A percentile compares a stretch with the other conserved stretches of the same genome.
Evolutionary conservation across 768 basidiomycete species (phyloP).

Genomic region (Serendipita sp.): DNA sequence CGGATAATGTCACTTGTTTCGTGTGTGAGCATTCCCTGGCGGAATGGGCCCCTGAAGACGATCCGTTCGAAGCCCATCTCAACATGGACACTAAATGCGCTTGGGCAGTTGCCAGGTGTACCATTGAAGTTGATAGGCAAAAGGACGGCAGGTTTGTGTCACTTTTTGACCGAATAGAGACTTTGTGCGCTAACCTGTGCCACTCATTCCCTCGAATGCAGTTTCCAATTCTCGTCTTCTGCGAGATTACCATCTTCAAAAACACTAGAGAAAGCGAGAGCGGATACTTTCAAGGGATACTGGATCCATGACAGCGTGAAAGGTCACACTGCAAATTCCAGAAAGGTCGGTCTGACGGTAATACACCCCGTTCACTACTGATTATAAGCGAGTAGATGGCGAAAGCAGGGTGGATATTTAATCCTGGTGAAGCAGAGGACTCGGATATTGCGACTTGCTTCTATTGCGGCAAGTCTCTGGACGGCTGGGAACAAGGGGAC

Average conservation of each 20-base stretch:
- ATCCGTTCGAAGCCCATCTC: constrained; percentile 74
- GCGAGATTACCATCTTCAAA: constrained; percentile 49
- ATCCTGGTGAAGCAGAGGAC: constrained; percentile 37
- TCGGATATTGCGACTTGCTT: constrained; percentile 77
- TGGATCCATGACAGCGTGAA: constrained; percentile 55
- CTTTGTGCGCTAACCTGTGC: constrained; percentile 38
- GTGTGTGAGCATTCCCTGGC: constrained; percentile 66
- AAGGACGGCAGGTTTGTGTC: constrained; percentile 1
- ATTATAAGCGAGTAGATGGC: constrained; percentile 43
- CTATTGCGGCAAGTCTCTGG: constrained; percentile 63
- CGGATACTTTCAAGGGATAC: constrained; percentile 41
- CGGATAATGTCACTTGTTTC: constrained; percentile 70
- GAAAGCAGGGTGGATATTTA: constrained; percentile 72
- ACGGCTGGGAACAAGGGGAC: constrained; percentile 77
- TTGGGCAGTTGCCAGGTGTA: constrained; percentile 73
- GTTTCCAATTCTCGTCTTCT: constrained; percentile 42
- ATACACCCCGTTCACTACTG: neutral
- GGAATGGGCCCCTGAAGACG: constrained; percentile 73
- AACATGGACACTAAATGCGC: constrained; percentile 53
- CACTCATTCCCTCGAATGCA: constrained; percentile 16
- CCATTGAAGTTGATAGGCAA: constrained; percentile 24
- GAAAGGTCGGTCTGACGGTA: constrained; percentile 30
- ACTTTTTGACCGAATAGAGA: constrained; percentile 25
- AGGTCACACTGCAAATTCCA: constrained; percentile 53
- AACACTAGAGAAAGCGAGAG: constrained; percentile 53